Base-by-base conservation (phyloP, 768 basidiomycete genomes). In the Boletus rufocinnamomeus region DNA sequence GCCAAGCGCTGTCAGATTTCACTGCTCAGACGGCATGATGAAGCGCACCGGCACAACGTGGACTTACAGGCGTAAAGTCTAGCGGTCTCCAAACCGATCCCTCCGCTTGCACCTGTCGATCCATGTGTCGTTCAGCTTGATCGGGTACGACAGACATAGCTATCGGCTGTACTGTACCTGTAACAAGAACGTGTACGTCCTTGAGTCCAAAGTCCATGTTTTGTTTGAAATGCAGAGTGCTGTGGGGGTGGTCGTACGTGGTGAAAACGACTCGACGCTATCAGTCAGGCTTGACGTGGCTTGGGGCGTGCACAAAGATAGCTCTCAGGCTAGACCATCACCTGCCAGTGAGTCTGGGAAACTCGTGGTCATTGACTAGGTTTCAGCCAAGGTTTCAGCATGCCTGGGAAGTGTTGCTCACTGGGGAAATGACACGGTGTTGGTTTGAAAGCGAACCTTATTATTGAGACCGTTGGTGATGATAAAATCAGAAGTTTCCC, bases 81-180 rank as follows among this genome's bases (percentile, higher is more conserved):
- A 17, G 78, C 77, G 4, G 84, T 87, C 63, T 82, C 84, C 1
- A 88, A 75, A 10, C 89, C 89, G 37, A 92, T 91, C 1, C 87
- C 89, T 4, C 89, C 88, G 63, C 84, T 88, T 2, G 88, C 88
- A 50, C 89, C 89, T 85, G 67, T 50, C 19, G 28, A 52, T 49
- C 28, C 35, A 50, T 17, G 32, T 7, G 34, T 58, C 19, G 52
- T 34, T 51, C 38, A 48, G 30, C 1, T 19, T 21, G 30, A 52
- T 23, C 49, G 8, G 37, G 52, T 23, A 11, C 2, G 40, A 21
- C 23, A 28, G 46, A 23, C 16, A 2, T 25, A 10, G 28, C n/a
- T 3, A 32, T 23, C n/a, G 4, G n/a, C 1, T 30, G 28, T 5
- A 35, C 28, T 37, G 35, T 50, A 86, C 88, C 88, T 58, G 88